These are phyloP conservation scores for Davidsoniella neocaledoniae DNA, from an alignment of 2,329 filamentous ascomycete species.

Conservation along the genomic window DNA sequence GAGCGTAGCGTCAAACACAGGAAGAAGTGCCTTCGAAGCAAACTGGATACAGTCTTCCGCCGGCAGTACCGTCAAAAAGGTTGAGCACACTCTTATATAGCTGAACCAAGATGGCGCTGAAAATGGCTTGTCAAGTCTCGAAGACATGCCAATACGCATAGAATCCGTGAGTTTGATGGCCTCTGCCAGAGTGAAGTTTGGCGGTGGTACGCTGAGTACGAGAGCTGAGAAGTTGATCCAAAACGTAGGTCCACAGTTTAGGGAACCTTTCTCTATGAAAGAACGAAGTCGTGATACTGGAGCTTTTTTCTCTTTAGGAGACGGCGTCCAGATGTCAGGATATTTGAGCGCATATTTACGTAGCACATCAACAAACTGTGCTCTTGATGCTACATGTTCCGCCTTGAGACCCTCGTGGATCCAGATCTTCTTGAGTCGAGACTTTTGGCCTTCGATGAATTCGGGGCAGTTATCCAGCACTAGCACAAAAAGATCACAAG, in stretches of 20 bases:
- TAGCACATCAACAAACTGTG: slow-evolving; percentile 50
- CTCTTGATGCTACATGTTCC: slow-evolving; percentile 50
- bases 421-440: slow-evolving; percentile 39
- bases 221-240: slow-evolving; percentile 56
- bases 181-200: slow-evolving; percentile 28
- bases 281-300: slow-evolving; percentile 42
- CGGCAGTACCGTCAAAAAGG: slow-evolving; percentile 31
- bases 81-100: slow-evolving; percentile 49
- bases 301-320: slow-evolving; percentile 31
- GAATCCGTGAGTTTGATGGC: slow-evolving; percentile 47
- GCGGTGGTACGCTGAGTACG: slow-evolving; percentile 39
- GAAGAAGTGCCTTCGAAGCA: slow-evolving; percentile 33
- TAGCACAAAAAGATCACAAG: slow-evolving; percentile 32
- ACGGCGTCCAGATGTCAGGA: slow-evolving; percentile 49
- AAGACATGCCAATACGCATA: slow-evolving; percentile 52
- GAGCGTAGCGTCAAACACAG: slow-evolving; percentile 38
- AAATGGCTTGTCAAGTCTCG: slow-evolving; percentile 55
- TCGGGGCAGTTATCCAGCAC: slow-evolving; percentile 31
- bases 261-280: slow-evolving; percentile 71
- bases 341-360: slow-evolving; percentile 45
- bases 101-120: slow-evolving; percentile 59
- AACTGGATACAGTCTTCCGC: slow-evolving; percentile 30
- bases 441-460: slow-evolving; percentile 31
- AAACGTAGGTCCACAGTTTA: slow-evolving; percentile 53
- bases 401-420: slow-evolving; percentile 57